These are phyloP conservation scores for Lumnitzera racemosa DNA, from an alignment of 345 rosid species.

Conservation along the genomic window DNA sequence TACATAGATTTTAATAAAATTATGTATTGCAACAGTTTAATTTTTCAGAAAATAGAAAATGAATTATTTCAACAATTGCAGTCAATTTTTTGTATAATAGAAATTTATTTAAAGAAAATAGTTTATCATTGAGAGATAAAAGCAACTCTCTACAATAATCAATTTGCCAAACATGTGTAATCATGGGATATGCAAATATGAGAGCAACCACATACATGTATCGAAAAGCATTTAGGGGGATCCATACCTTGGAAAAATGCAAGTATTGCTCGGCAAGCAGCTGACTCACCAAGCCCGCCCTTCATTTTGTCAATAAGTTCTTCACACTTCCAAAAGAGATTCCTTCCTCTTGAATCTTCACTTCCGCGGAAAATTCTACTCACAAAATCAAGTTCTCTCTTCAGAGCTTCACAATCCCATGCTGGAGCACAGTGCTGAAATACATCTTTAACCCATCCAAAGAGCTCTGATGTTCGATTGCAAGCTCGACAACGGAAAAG, in stretches of 20 bases:
- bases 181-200: too few species aligned
- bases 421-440: constrained; percentile 90
- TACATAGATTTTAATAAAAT: too few species aligned
- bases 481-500: constrained; percentile 83
- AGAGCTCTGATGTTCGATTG: constrained; percentile 81
- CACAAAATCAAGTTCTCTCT: constrained; percentile 84
- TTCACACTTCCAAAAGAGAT: constrained; percentile 83
- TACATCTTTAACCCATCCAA: constrained; percentile 97
- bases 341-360: constrained; percentile 82
- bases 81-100: too few species aligned
- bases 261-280: constrained; percentile 69
- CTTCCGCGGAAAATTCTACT: constrained; percentile 86
- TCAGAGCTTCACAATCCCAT: constrained; percentile 82
- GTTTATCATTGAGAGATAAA: too few species aligned
- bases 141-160: too few species aligned
- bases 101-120: too few species aligned
- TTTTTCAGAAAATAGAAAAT: too few species aligned
- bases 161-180: too few species aligned
- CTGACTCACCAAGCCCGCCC: constrained; percentile 59
- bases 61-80: too few species aligned
- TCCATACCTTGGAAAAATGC: constrained; percentile 79
- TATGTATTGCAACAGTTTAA: too few species aligned
- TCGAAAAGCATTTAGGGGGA: constrained; percentile 2
- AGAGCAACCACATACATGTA: background rate
- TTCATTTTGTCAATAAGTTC: constrained; percentile 80